Evolutionary conservation across 225 moss, liverwort and hornwort genomes (phyloP).

Genomic region (Bryum argenteum): DNA sequence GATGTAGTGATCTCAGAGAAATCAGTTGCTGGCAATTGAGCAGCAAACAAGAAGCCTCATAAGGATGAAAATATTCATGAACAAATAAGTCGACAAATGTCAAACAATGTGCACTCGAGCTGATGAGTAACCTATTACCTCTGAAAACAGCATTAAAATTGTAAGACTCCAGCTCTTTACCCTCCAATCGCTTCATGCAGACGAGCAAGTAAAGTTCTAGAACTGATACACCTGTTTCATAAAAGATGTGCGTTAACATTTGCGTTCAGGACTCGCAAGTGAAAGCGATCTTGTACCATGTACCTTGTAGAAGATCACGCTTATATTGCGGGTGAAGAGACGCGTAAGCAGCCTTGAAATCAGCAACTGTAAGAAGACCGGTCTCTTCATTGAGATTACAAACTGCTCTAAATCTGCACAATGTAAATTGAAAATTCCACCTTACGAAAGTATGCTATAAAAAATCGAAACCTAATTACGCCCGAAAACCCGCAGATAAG

Average conservation of each 20-base stretch:
- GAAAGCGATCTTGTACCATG: background rate
- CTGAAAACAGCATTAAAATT: constrained; percentile 82
- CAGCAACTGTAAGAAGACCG: constrained; percentile 74
- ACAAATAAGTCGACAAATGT: constrained; percentile 2
- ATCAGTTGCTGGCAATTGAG: background rate
- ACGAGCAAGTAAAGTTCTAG: constrained; percentile 95
- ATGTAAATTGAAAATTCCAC: constrained; percentile 15
- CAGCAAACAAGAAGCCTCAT: background rate
- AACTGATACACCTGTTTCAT: constrained; percentile 68
- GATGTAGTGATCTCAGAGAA: background rate
- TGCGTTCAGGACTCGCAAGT: background rate
- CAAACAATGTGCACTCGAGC: constrained; percentile 8
- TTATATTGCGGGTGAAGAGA: constrained; percentile 75
- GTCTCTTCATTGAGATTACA: constrained; percentile 72
- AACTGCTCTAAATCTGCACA: constrained; percentile 81
- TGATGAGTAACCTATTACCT: constrained; percentile 40
- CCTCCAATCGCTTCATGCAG: constrained; percentile 90
- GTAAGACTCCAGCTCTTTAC: constrained; percentile 82
- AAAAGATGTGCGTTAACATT: background rate
- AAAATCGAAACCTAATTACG: background rate
- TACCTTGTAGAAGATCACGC: constrained; percentile 58
- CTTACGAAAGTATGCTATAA: constrained; percentile 1
- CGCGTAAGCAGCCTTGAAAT: constrained; percentile 72
- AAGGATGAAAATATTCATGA: background rate
- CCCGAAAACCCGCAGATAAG: background rate